Conservation (phyloP, 441 rosid species). For the Euphorbia schlechtendalii region DNA sequence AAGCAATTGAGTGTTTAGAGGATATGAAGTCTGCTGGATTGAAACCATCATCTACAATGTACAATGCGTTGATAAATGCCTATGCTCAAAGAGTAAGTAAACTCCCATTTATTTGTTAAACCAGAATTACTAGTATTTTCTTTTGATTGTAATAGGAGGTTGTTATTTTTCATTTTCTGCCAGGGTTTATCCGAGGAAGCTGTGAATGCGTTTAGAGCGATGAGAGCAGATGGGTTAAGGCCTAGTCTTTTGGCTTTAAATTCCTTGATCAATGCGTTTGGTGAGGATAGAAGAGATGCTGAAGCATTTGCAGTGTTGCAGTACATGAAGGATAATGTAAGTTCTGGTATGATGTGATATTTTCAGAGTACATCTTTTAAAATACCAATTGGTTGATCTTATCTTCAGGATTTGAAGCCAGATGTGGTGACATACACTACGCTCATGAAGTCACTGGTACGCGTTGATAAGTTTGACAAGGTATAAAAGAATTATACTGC, state of each 20-base stretch:
- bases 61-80: conserved; percentile 93
- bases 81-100: conserved; percentile 82
- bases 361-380: neutral
- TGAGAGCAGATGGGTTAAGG: conserved; percentile 82
- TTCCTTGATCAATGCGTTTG: conserved; percentile 92
- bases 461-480: conserved; percentile 76
- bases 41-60: conserved; percentile 81
- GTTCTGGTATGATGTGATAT: conserved; percentile 17
- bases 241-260: conserved; percentile 88
- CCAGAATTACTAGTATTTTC: neutral
- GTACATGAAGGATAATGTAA: conserved; percentile 90
- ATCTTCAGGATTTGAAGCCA: conserved; percentile 69
- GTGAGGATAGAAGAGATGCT: conserved; percentile 86
- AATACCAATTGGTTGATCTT: conserved; percentile 13
- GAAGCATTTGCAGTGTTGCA: conserved; percentile 96
- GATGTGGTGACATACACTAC: conserved; percentile 94
- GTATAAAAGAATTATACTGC: no score
- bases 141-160: neutral
- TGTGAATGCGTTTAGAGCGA: conserved; percentile 72
- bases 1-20: conserved; percentile 82
- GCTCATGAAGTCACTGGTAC: conserved; percentile 88
- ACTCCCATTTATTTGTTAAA: neutral
- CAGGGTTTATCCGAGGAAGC: conserved; percentile 98
- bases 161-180: conserved; percentile 12
- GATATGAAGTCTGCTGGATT: conserved; percentile 77